Percentiles rank a stretch among this genome's conserved stretches.
phyloP scores from a whole-genome alignment of 371 early-diverging fungal genomes.

The Lichtheimia hyalospora region DNA sequence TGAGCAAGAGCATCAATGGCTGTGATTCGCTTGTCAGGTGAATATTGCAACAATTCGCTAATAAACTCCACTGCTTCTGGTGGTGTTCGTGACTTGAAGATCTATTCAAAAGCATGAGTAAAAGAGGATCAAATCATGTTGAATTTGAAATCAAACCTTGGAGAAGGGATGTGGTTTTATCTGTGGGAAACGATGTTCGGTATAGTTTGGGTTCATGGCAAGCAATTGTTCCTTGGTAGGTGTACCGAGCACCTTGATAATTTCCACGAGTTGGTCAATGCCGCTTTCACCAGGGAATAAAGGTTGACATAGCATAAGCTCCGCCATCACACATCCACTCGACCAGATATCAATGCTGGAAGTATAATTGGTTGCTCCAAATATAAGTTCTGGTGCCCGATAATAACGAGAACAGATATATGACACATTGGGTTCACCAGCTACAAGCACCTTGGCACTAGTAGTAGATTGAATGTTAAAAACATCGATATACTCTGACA shows the following conservation, averaged over 20 bases:
- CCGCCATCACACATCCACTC: constrained; percentile 99
- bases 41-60: constrained; percentile 89
- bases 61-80: constrained; percentile 92
- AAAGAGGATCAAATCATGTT: background rate
- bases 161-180: constrained; percentile 92
- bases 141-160: constrained; percentile 42
- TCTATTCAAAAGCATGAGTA: constrained; percentile 25
- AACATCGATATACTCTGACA: background rate
- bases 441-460: constrained; percentile 92
- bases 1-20: constrained; percentile 95
- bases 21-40: constrained; percentile 87
- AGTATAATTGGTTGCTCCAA: constrained; percentile 96
- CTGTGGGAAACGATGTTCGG: constrained; percentile 97
- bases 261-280: constrained; percentile 99
- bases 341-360: constrained; percentile 97
- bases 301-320: constrained; percentile 94
- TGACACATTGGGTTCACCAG: constrained; percentile 95
- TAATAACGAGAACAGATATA: constrained; percentile 99
- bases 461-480: background rate
- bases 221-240: constrained; percentile 95
- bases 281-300: constrained; percentile 99
- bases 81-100: constrained; percentile 83
- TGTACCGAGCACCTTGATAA: constrained; percentile 99
- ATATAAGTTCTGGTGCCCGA: constrained; percentile 97
- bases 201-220: constrained; percentile 96